Conservation (phyloP, 2,329 filamentous ascomycete genomes). For the Paramyrothecium sp. region DNA sequence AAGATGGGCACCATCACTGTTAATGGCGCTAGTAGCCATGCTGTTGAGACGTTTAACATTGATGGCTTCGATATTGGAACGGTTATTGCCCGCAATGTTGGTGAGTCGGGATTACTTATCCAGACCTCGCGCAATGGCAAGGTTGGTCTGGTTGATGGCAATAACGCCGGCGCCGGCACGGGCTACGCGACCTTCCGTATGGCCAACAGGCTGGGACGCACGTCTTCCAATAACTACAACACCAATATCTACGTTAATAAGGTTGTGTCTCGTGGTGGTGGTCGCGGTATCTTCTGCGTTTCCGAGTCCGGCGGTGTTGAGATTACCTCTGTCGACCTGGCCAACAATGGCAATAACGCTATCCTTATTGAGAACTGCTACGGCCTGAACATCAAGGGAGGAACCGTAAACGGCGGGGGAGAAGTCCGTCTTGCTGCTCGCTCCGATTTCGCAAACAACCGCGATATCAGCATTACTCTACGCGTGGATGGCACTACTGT, state of each 20-base stretch:
- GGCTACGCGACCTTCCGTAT: constrained; percentile 1
- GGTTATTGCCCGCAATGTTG: background rate
- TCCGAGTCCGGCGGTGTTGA: background rate
- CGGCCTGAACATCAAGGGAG: background rate
- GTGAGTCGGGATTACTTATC: background rate
- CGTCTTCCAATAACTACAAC: background rate
- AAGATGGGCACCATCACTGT: background rate
- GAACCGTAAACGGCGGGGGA: background rate
- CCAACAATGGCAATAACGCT: background rate
- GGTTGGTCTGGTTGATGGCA: background rate
- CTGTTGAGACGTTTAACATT: constrained; percentile 2
- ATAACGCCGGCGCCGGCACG: background rate
- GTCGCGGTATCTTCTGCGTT: too few relatives aligned
- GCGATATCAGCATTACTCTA: background rate
- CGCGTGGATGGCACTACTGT: background rate
- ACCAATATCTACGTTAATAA: constrained; percentile 1
- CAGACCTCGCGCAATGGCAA: background rate
- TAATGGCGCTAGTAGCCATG: background rate
- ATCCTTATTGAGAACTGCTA: constrained; percentile 2
- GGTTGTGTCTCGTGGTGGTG: background rate
- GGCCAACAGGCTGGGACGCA: background rate
- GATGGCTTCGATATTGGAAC: background rate
- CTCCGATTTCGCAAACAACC: constrained; percentile 1
- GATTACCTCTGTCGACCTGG: background rate
- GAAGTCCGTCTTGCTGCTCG: constrained; percentile 1